Base-by-base conservation (phyloP, 495 filamentous ascomycete species). In the Pyrenopolyporus hunteri region DNA sequence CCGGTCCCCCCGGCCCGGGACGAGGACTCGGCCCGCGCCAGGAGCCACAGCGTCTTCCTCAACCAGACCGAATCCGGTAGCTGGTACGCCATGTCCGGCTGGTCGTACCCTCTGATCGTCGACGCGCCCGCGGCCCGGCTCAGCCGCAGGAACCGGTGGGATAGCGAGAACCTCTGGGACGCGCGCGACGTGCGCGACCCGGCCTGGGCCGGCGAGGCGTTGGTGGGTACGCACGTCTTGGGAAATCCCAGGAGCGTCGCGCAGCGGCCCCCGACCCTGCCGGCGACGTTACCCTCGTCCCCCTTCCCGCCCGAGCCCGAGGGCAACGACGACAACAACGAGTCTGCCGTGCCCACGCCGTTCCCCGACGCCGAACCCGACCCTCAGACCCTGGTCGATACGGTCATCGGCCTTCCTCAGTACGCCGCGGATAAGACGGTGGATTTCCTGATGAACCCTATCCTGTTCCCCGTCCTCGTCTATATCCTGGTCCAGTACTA, bases 11-110 rank as follows among this genome's bases (percentile, higher is more conserved):
- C 91, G 0, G 76, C 82, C 6, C 76, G 73, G 16, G 69, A 79
- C 51, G 85, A 87, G 46, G 81, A 80, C 13, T 73, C 75, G 3
- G 76, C 80, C 14, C 81, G 85, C 45, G 83, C 83, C 11, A 78
- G 83, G 20, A 84, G 83, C 33, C 75, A 82, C 49, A 86, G 85
- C 29, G 87, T 96, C 2, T 97, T 94, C 70, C 83, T 98, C 42
- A 95, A 97, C 68, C 87, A 86, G 51, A 97, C 91, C 6, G 84
- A 89, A 60, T 80, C 80, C 31, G 93, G 92, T 31, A 87, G 90
- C 55, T 97, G 93, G 91, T 98, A 93, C 73, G 94, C 93, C 13
- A 83, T 98, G 74, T 97, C 94, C 0, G 93, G 95, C 46, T 83
- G 73, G 50, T 88, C 85, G 3, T 98, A 96, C 65, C 94, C 94